Conservation (phyloP, 257 asterid genomes). For the Solanum chiquidenum region DNA sequence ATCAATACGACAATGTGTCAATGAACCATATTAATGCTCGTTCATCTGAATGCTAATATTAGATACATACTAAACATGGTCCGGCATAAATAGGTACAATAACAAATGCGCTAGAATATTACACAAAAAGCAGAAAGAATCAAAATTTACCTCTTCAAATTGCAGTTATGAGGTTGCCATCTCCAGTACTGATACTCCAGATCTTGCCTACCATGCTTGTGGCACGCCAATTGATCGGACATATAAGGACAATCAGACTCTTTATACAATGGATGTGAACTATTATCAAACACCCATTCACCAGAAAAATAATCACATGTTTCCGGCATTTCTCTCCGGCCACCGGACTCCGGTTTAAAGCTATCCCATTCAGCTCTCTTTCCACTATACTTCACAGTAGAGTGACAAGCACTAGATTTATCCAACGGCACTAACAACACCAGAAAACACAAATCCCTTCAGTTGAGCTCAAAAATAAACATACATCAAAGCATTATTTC, state of each 20-base stretch:
- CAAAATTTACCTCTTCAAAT: constrained; percentile 28
- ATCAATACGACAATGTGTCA: not conserved
- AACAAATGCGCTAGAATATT: not conserved
- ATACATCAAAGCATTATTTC: not conserved
- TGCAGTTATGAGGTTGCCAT: constrained; percentile 82
- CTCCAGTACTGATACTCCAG: constrained; percentile 60
- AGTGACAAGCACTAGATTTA: constrained; percentile 43
- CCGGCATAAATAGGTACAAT: not conserved
- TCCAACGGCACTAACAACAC: constrained; percentile 34
- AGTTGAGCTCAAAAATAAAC: not conserved
- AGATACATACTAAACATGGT: not conserved
- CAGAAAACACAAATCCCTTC: not conserved
- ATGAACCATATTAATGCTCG: not conserved
- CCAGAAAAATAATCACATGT: constrained; percentile 70
- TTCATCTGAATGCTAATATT: not conserved
- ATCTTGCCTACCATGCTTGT: constrained; percentile 61
- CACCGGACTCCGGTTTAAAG: constrained; percentile 12
- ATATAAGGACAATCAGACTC: constrained; percentile 73
- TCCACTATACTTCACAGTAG: constrained; percentile 64
- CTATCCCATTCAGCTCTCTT: constrained; percentile 36
- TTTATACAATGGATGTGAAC: constrained; percentile 56
- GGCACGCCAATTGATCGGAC: constrained; percentile 92
- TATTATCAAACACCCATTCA: constrained; percentile 70
- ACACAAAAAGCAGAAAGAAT: not conserved
- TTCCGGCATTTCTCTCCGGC: constrained; percentile 11